phyloP scores from a whole-genome alignment of 2,329 filamentous ascomycete species.

The Aspergillus sp. region DNA sequence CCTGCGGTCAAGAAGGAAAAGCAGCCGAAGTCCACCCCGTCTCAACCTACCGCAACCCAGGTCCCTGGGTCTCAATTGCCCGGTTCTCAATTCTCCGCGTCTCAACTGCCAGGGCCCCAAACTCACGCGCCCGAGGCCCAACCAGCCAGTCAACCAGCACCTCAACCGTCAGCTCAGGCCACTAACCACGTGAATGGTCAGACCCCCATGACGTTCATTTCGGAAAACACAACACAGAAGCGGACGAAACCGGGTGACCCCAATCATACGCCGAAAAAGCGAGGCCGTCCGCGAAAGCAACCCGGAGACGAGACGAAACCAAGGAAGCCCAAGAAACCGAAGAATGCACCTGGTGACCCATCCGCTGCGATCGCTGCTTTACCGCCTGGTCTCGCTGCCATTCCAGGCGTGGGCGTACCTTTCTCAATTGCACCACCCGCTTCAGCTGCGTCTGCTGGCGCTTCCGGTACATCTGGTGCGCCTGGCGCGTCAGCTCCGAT shows the following conservation, averaged over 20 bases:
- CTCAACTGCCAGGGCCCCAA: neutral
- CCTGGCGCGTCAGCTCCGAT: slow-evolving; percentile 1
- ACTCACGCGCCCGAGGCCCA: neutral
- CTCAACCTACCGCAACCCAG: neutral
- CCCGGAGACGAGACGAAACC: slow-evolving; percentile 21
- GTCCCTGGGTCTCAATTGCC: neutral
- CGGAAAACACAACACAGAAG: slow-evolving; percentile 9
- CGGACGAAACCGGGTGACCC: slow-evolving; percentile 3
- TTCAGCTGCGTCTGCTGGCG: neutral
- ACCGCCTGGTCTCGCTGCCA: neutral
- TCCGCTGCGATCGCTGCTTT: neutral
- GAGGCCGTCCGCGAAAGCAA: slow-evolving; percentile 33
- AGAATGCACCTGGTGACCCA: slow-evolving; percentile 10
- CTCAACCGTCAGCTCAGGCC: neutral
- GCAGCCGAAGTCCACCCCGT: slow-evolving; percentile 11
- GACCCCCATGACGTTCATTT: slow-evolving; percentile 9
- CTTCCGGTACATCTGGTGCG: slow-evolving; percentile 4
- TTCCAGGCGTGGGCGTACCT: slow-evolving; percentile 2
- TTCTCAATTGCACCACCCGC: neutral
- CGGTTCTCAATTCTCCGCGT: neutral
- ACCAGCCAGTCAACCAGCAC: neutral
- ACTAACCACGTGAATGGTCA: slow-evolving; percentile 17
- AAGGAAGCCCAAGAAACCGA: slow-evolving; percentile 17
- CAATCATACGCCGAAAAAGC: slow-evolving; percentile 22
- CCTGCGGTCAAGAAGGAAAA: slow-evolving; percentile 10